Conservation (phyloP, 805 yeast species). For the Lachancea sp. region DNA sequence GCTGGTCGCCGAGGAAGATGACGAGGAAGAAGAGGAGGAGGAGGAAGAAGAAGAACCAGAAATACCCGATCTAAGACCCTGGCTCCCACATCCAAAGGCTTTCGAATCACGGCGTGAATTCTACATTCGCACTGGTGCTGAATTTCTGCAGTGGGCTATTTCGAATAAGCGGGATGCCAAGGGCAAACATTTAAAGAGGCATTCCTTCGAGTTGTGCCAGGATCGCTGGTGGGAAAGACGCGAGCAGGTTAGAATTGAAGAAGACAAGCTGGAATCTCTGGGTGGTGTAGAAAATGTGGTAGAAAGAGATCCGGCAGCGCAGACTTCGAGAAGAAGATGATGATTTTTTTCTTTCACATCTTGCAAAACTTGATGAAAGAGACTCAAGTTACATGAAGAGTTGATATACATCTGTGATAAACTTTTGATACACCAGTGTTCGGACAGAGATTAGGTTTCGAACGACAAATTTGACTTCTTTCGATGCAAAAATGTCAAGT, state of each 20-base stretch:
- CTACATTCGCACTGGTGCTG: slow-evolving; percentile 79
- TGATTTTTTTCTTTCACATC: not conserved
- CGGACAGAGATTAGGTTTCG: too few relatives aligned
- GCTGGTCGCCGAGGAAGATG: slow-evolving; percentile 48
- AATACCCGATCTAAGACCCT: slow-evolving; percentile 87
- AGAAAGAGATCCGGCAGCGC: slow-evolving; percentile 56
- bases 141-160: slow-evolving; percentile 88
- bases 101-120: slow-evolving; percentile 80
- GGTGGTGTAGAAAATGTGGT: slow-evolving; percentile 88
- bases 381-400: not conserved
- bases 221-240: slow-evolving; percentile 99
- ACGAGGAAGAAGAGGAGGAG: slow-evolving; percentile 58
- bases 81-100: slow-evolving; percentile 96
- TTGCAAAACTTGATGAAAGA: not conserved
- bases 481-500: too few relatives aligned
- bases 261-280: slow-evolving; percentile 81
- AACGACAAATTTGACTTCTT: too few relatives aligned
- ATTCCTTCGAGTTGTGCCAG: slow-evolving; percentile 85
- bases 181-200: slow-evolving; percentile 83
- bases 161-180: slow-evolving; percentile 77
- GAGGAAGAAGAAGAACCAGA: slow-evolving; percentile 56
- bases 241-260: slow-evolving; percentile 81
- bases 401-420: too few relatives aligned
- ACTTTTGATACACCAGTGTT: too few relatives aligned
- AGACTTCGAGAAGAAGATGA: slow-evolving; percentile 50